These are phyloP conservation scores for Phyllostachys edulis DNA, from an alignment of 176 grass and related monocot species.

Conservation along the genomic window DNA sequence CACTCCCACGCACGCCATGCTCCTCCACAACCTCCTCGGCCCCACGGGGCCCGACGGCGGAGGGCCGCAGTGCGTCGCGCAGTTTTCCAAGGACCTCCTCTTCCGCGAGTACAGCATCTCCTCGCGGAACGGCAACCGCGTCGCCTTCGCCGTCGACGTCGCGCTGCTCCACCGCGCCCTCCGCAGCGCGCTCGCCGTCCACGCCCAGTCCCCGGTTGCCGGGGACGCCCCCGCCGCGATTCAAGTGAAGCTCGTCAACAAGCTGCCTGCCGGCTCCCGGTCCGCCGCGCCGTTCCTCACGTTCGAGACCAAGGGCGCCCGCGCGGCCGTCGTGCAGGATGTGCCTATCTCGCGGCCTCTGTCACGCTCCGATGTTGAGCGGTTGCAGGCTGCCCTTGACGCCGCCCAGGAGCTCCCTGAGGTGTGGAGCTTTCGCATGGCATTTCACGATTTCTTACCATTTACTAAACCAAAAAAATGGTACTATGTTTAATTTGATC, in stretches of 20 bases:
- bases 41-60: constrained; percentile 55
- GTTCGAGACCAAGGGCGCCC: constrained; percentile 86
- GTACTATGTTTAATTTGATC: background rate
- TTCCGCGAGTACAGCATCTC: constrained; percentile 90
- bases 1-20: constrained; percentile 74
- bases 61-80: constrained; percentile 77
- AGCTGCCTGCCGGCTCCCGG: constrained; percentile 62
- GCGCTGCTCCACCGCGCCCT: constrained; percentile 85
- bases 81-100: constrained; percentile 87
- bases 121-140: constrained; percentile 61
- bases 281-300: constrained; percentile 68
- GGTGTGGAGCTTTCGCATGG: constrained; percentile 35
- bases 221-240: constrained; percentile 57
- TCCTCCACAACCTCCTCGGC: constrained; percentile 82
- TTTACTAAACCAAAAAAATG: background rate
- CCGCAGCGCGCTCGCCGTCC: constrained; percentile 78
- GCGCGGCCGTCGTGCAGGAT: constrained; percentile 91
- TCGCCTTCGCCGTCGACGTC: constrained; percentile 76
- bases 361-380: constrained; percentile 62
- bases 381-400: constrained; percentile 70
- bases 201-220: constrained; percentile 58
- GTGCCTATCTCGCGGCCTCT: constrained; percentile 91
- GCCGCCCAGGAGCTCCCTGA: constrained; percentile 81
- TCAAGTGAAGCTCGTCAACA: constrained; percentile 93
- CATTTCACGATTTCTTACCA: background rate